A percentile compares a stretch with the other conserved stretches of the same genome.
These are phyloP conservation scores for Emmonsia crescens DNA, from an alignment of 2,329 filamentous ascomycete species.

Conservation along the genomic window DNA sequence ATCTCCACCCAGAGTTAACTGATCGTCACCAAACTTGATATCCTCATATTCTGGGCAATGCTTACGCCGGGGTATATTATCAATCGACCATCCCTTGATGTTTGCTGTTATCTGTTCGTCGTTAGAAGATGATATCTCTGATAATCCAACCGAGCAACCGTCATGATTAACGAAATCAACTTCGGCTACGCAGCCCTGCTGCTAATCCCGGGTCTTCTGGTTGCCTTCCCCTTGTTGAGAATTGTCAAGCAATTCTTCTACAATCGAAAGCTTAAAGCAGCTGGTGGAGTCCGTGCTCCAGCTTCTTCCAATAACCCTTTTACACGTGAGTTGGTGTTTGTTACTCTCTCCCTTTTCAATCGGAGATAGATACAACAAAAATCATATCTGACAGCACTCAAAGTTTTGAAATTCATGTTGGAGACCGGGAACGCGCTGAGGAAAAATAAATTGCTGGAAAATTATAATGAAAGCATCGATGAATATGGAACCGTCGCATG, in stretches of 20 bases:
- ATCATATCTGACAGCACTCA: neutral
- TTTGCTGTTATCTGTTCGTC: neutral
- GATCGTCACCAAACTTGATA: neutral
- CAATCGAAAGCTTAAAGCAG: slow-evolving; percentile 5
- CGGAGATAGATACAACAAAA: neutral
- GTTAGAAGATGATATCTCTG: neutral
- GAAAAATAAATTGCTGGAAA: slow-evolving; percentile 31
- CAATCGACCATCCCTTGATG: neutral
- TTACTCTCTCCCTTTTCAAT: neutral
- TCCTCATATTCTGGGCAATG: neutral
- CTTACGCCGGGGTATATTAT: neutral
- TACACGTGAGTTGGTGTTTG: neutral
- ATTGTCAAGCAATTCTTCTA: neutral
- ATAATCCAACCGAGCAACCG: neutral
- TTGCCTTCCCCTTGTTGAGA: neutral
- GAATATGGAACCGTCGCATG: slow-evolving; percentile 21
- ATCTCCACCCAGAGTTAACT: neutral
- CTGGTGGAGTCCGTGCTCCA: slow-evolving; percentile 6
- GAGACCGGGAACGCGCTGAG: slow-evolving; percentile 6
- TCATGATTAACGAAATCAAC: neutral
- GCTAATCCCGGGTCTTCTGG: neutral
- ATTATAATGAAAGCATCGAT: slow-evolving; percentile 45
- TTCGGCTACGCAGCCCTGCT: neutral
- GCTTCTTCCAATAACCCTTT: neutral
- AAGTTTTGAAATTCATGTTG: neutral